Conservation (phyloP, 2,329 filamentous ascomycete species). For the Pseudogymnoascus sp. region DNA sequence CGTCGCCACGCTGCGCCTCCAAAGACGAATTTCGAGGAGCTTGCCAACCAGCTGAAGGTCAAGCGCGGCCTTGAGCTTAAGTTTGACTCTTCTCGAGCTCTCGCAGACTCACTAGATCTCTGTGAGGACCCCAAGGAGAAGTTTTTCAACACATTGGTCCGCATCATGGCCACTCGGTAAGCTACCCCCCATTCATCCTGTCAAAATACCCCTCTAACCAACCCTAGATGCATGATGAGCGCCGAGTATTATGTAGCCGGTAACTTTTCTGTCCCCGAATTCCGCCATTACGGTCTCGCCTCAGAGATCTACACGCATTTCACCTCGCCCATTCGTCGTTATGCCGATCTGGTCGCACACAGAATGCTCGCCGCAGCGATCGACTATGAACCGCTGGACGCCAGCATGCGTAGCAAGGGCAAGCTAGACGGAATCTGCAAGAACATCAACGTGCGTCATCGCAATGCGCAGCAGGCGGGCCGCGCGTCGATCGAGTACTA, state of each 20-base stretch:
- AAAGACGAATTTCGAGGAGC: constrained; percentile 93
- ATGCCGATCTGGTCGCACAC: constrained; percentile 93
- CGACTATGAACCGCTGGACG: constrained; percentile 79
- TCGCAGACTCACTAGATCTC: constrained; percentile 82
- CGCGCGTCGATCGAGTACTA: constrained; percentile 96
- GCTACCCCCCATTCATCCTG: not conserved
- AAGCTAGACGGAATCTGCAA: constrained; percentile 91
- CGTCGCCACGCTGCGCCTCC: constrained; percentile 88
- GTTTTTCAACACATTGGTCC: constrained; percentile 97
- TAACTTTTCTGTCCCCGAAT: constrained; percentile 86
- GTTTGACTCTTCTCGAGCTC: constrained; percentile 81
- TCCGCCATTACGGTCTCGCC: constrained; percentile 93
- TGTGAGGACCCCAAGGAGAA: constrained; percentile 76
- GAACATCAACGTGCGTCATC: constrained; percentile 96
- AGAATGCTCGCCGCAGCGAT: constrained; percentile 93
- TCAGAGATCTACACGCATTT: constrained; percentile 98
- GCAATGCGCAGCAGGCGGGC: constrained; percentile 93
- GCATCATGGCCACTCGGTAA: constrained; percentile 83
- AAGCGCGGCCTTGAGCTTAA: constrained; percentile 75
- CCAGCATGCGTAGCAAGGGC: constrained; percentile 70
- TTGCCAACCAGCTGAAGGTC: constrained; percentile 81
- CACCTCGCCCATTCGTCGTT: constrained; percentile 92
- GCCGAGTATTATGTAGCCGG: constrained; percentile 98
- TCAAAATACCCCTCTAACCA: not conserved
- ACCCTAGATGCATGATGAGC: constrained; percentile 77